phyloP scores from a whole-genome alignment of 2,329 filamentous ascomycete genomes.

The Penicillium sp. region DNA sequence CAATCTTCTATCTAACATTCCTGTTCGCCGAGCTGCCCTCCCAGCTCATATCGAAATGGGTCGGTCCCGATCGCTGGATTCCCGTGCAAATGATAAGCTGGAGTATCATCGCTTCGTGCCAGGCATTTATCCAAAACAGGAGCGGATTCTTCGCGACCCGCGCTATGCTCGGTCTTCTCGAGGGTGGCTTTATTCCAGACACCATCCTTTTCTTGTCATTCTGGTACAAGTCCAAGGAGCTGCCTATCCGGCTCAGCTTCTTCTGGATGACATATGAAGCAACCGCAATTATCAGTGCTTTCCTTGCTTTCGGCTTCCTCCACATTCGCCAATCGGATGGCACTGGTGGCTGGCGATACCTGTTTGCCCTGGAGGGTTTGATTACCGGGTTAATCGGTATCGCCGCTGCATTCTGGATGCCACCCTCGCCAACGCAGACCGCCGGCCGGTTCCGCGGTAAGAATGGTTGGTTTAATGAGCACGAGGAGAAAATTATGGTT shows the following conservation, averaged over 20 bases:
- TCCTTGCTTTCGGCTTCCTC: slow-evolving; percentile 47
- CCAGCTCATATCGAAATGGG: slow-evolving; percentile 58
- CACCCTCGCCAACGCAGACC: slow-evolving; percentile 64
- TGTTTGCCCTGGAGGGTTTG: slow-evolving; percentile 45
- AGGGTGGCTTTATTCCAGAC: slow-evolving; percentile 54
- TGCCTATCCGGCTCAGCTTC: slow-evolving; percentile 64
- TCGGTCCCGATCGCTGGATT: slow-evolving; percentile 60
- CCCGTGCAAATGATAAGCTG: slow-evolving; percentile 58
- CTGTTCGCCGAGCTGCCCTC: slow-evolving; percentile 58
- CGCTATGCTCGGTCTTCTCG: slow-evolving; percentile 49
- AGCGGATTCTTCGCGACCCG: slow-evolving; percentile 44
- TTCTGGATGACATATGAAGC: slow-evolving; percentile 67
- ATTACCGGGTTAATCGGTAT: slow-evolving; percentile 56
- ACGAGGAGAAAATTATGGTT: slow-evolving; percentile 68
- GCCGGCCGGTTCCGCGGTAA: slow-evolving; percentile 59
- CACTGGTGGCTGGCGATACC: slow-evolving; percentile 44
- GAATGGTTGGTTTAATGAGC: slow-evolving; percentile 64
- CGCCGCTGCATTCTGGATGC: slow-evolving; percentile 59
- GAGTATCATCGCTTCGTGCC: slow-evolving; percentile 53
- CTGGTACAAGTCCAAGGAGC: slow-evolving; percentile 70
- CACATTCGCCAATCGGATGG: slow-evolving; percentile 39
- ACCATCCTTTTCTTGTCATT: slow-evolving; percentile 63
- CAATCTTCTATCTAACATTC: slow-evolving; percentile 38
- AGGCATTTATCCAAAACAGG: slow-evolving; percentile 51
- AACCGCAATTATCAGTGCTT: slow-evolving; percentile 47